Evolutionary conservation across 805 yeast genomes (phyloP).

Genomic region (Yamadazyma endophytica): DNA sequence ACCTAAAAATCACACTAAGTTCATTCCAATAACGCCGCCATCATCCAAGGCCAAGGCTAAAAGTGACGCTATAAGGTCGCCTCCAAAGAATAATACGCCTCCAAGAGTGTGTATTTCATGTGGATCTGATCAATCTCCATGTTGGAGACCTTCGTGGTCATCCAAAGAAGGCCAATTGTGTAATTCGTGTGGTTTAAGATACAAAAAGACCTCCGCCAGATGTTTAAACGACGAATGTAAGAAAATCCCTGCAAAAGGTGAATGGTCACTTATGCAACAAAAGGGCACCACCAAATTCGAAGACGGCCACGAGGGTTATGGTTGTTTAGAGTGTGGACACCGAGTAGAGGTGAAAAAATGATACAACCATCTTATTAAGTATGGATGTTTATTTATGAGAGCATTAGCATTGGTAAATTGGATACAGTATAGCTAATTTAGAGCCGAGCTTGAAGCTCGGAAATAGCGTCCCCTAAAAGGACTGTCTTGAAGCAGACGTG

Average conservation of each 20-base stretch:
- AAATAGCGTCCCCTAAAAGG: no score
- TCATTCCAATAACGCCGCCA: conserved; percentile 42
- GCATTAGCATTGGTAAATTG: no score
- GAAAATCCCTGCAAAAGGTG: conserved; percentile 94
- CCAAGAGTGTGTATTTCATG: conserved; percentile 81
- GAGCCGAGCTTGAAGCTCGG: no score
- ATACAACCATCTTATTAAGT: no score
- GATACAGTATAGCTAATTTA: no score
- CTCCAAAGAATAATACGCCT: conserved; percentile 22
- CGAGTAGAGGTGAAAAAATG: conserved; percentile 35
- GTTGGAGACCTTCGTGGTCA: conserved; percentile 99
- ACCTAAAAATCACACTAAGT: conserved; percentile 19
- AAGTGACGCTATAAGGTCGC: conserved; percentile 29
- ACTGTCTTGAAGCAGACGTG: no score
- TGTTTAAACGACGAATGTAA: conserved; percentile 74
- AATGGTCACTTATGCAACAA: conserved; percentile 82
- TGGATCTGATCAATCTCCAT: conserved; percentile 86
- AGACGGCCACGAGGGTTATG: conserved; percentile 35
- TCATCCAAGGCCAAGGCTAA: conserved; percentile 25
- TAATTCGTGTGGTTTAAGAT: conserved; percentile 92
- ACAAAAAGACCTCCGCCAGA: conserved; percentile 90
- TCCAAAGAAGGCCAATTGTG: conserved; percentile 89
- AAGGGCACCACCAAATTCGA: conserved; percentile 48
- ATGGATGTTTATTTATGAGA: no score
- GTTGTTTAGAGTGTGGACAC: conserved; percentile 41